phyloP scores from a whole-genome alignment of 805 yeast genomes.

The Candida sonorensis region DNA sequence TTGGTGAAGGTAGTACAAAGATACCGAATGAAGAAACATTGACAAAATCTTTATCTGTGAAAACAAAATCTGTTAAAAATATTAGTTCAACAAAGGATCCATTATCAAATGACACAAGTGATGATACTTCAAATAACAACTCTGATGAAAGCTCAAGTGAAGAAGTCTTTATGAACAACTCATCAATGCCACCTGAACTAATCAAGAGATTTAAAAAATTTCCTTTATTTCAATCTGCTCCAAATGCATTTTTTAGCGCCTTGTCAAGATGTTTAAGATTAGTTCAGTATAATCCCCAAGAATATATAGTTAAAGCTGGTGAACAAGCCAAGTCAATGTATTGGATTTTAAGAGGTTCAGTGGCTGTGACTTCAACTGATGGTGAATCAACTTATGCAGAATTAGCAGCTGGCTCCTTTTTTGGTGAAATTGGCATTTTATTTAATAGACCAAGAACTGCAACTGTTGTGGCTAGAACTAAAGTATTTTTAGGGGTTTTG shows the following conservation, averaged over 20 bases:
- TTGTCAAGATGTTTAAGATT: conserved; percentile 52
- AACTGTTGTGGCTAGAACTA: conserved; percentile 64
- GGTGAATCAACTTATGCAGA: conserved; percentile 74
- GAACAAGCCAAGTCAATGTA: conserved; percentile 73
- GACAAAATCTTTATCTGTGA: too few species aligned
- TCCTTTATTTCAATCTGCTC: conserved; percentile 62
- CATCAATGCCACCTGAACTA: conserved; percentile 45
- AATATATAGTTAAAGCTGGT: conserved; percentile 62
- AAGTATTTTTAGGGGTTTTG: conserved; percentile 60
- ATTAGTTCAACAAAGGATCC: not conserved
- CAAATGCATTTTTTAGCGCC: conserved; percentile 53
- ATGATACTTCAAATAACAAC: conserved; percentile 1
- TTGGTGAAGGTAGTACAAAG: too few species aligned
- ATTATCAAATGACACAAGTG: not conserved
- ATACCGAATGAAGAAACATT: too few species aligned
- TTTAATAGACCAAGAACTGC: conserved; percentile 76
- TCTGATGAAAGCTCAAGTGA: conserved; percentile 21
- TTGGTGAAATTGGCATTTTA: conserved; percentile 75
- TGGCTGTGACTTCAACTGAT: conserved; percentile 69
- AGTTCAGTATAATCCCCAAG: conserved; percentile 60
- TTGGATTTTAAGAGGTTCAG: conserved; percentile 72
- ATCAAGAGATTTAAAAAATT: conserved; percentile 48
- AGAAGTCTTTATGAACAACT: conserved; percentile 16
- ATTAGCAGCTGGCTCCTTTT: conserved; percentile 59
- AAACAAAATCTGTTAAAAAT: not conserved